phyloP scores from a whole-genome alignment of 768 basidiomycete genomes.

The Pseudohyphozyma bogoriensis region DNA sequence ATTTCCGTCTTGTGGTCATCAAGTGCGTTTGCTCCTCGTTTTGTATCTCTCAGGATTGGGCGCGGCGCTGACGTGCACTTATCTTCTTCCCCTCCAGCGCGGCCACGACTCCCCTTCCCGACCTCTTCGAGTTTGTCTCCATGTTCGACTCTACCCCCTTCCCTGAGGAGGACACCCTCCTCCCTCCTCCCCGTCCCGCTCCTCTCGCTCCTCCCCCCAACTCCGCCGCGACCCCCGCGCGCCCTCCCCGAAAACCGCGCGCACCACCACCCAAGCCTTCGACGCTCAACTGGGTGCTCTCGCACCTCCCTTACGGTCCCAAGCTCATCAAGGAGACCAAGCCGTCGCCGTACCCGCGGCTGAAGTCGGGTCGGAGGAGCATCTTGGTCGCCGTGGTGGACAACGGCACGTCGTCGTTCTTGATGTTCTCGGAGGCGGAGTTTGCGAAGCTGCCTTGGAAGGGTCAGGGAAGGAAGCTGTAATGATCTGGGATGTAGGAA shows the following conservation, averaged over 20 bases:
- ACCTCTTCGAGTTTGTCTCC: constrained; percentile 61
- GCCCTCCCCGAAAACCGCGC: background rate
- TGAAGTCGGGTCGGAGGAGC: constrained; percentile 74
- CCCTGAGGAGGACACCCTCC: constrained; percentile 7
- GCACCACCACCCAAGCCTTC: constrained; percentile 4
- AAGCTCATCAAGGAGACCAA: background rate
- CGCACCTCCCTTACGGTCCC: background rate
- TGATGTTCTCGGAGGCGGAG: constrained; percentile 70
- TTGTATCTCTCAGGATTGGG: too few relatives aligned
- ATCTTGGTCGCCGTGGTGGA: constrained; percentile 82
- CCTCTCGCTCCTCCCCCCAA: background rate
- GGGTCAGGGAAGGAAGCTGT: constrained; percentile 6
- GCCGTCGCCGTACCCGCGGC: constrained; percentile 55
- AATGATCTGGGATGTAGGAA: too few relatives aligned
- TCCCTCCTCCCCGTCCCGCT: background rate
- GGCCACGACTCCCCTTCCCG: constrained; percentile 69
- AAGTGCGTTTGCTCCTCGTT: constrained; percentile 48
- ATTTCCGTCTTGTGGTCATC: constrained; percentile 76
- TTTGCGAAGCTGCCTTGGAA: constrained; percentile 69
- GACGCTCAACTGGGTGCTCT: background rate
- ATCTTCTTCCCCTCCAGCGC: constrained; percentile 48
- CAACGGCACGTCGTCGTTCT: constrained; percentile 75
- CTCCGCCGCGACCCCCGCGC: background rate
- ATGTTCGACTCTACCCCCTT: constrained; percentile 48
- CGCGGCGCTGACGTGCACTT: too few relatives aligned